Base-by-base conservation (phyloP, 2,329 filamentous ascomycete species). In the Aspergillus floridensis region DNA sequence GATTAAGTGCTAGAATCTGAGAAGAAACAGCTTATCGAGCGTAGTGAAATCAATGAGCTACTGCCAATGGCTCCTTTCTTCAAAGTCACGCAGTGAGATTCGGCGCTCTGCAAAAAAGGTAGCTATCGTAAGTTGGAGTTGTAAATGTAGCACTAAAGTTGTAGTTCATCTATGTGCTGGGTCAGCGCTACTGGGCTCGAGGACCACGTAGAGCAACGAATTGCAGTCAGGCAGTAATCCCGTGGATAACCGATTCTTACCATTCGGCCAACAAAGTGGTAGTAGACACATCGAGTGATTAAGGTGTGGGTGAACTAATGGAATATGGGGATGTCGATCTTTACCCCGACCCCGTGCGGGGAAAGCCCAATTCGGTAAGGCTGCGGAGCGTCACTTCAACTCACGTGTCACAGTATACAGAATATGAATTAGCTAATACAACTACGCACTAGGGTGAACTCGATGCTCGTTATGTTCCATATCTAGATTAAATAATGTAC, bases 311-410 rank as follows among this genome's bases (percentile, higher is more conserved):
- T 29, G 46, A 16, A 47, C 46, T 29, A 8, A 29, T 29, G 26
- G 26, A 32, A 14, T 11, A 24, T 56, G 26, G 46, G 29, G 32
- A 44, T 26, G 31, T 41, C 50, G 49, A 60, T 60, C 63, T 60
- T 60, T 61, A 57, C 64, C 44, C 31, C 14, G 19, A 48, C 31
- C 53, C 56, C 54, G 63, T 64, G 63, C 60, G 65, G 65, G 65
- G 65, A 60, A 64, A 24, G 53, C 60, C 55, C 35, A 29, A 58
- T 56, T 11, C 11, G 57, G 59, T 56, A 60, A 59, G 46, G 55
- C 44, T 49, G 48, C 59, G 59, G 65, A 59, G 58, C 26, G 26
- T 29, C 26, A 29, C 3, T 29, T 10, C 32, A 16, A 19, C 38
- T 57, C 56, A 61, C 57, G 56, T 61, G 51, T 22, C 16, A 24